These are phyloP conservation scores for Malus hybrid DNA, from an alignment of 331 rosid genomes.

Conservation along the genomic window DNA sequence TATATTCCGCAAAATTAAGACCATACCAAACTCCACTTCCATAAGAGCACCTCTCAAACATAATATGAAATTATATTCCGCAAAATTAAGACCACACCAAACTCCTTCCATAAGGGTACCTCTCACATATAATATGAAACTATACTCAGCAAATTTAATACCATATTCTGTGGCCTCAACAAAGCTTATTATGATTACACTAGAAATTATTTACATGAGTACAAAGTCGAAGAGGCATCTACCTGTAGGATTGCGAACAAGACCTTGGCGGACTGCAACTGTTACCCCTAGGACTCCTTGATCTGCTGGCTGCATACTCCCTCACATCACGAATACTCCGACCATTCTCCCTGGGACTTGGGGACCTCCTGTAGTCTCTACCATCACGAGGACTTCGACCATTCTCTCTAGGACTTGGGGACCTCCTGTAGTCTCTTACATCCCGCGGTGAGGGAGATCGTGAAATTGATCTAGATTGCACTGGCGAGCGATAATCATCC, in stretches of 20 bases:
- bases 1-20: background rate
- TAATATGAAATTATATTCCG: background rate
- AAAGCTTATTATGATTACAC: background rate
- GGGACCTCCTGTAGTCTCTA: conserved; percentile 48
- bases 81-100: background rate
- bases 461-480: conserved; percentile 64
- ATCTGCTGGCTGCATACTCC: conserved; percentile 39
- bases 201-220: background rate
- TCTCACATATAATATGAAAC: background rate
- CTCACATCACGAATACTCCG: conserved; percentile 34
- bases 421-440: conserved; percentile 38
- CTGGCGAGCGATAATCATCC: conserved; percentile 52
- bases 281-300: conserved; percentile 48
- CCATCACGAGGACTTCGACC: conserved; percentile 37
- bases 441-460: conserved; percentile 49
- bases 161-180: background rate
- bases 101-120: background rate
- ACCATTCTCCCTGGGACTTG: conserved; percentile 50
- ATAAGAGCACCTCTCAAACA: background rate
- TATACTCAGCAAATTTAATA: background rate
- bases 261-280: conserved; percentile 51
- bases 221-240: conserved; percentile 7
- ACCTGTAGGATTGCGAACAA: conserved; percentile 65
- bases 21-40: background rate
- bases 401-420: conserved; percentile 51